Conservation (phyloP, 805 yeast species). For the Sungouiella thailandica region DNA sequence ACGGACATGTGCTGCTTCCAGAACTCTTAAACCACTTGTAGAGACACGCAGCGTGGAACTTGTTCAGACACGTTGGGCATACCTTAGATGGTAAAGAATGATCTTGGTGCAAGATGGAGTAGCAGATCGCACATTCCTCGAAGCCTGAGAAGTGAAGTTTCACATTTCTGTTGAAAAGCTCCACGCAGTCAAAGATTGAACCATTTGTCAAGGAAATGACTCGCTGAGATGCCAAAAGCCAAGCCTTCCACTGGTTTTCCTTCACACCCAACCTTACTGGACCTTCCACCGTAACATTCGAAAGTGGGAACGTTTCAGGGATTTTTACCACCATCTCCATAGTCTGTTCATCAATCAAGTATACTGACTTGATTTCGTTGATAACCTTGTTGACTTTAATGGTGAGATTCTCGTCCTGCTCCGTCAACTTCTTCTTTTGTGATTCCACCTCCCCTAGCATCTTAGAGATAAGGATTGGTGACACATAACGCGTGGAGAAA, state of each 20-base stretch:
- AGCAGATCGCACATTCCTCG: slow-evolving; percentile 96
- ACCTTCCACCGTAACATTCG: slow-evolving; percentile 71
- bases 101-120: slow-evolving; percentile 85
- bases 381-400: slow-evolving; percentile 57
- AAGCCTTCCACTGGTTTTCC: slow-evolving; percentile 90
- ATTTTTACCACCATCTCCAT: slow-evolving; percentile 73
- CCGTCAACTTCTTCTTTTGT: slow-evolving; percentile 30
- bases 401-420: slow-evolving; percentile 42
- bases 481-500: slow-evolving; percentile 55
- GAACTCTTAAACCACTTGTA: slow-evolving; percentile 97
- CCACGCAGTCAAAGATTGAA: slow-evolving; percentile 62
- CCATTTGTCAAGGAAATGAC: slow-evolving; percentile 73
- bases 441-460: slow-evolving; percentile 50
- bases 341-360: slow-evolving; percentile 80
- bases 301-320: slow-evolving; percentile 75
- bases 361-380: slow-evolving; percentile 67
- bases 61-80: slow-evolving; percentile 88
- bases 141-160: slow-evolving; percentile 85
- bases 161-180: slow-evolving; percentile 68
- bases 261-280: slow-evolving; percentile 80
- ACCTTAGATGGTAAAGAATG: slow-evolving; percentile 84
- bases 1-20: slow-evolving; percentile 88
- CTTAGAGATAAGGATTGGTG: slow-evolving; percentile 56
- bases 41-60: slow-evolving; percentile 92
- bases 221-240: slow-evolving; percentile 88